Conservation (phyloP, 2,329 filamentous ascomycete genomes). For the Xylaria sp. region DNA sequence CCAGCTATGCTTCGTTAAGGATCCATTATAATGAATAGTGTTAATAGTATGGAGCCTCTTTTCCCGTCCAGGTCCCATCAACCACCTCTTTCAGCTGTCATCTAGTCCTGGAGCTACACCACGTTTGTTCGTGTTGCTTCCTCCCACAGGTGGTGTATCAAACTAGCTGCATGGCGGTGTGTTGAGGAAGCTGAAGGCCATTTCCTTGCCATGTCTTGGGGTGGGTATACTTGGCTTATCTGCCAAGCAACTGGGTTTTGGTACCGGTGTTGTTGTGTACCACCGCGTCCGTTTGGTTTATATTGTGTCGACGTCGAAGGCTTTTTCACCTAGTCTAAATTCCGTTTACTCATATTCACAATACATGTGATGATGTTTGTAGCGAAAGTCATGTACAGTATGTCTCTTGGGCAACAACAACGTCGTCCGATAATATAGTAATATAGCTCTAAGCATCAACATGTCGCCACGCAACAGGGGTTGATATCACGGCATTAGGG, state of each 20-base stretch:
- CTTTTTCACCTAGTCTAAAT: background rate
- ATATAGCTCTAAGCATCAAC: conserved; percentile 2
- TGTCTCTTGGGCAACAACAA: background rate
- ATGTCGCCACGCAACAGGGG: conserved; percentile 8
- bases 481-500: conserved; percentile 10
- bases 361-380: background rate
- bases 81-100: conserved; percentile 1
- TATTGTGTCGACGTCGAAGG: background rate
- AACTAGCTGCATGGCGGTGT: conserved; percentile 24
- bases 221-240: conserved; percentile 1
- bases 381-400: background rate
- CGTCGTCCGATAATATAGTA: background rate
- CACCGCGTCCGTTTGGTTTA: background rate
- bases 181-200: conserved; percentile 15
- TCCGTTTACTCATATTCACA: background rate
- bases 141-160: background rate
- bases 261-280: background rate
- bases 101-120: background rate
- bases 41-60: background rate
- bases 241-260: conserved; percentile 22
- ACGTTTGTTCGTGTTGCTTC: background rate
- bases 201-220: background rate
- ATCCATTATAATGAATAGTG: background rate
- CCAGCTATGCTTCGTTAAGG: too few species aligned
- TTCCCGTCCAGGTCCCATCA: background rate